phyloP scores from a whole-genome alignment of 352 stramenopile genomes.

The Phytophthora sojae region DNA sequence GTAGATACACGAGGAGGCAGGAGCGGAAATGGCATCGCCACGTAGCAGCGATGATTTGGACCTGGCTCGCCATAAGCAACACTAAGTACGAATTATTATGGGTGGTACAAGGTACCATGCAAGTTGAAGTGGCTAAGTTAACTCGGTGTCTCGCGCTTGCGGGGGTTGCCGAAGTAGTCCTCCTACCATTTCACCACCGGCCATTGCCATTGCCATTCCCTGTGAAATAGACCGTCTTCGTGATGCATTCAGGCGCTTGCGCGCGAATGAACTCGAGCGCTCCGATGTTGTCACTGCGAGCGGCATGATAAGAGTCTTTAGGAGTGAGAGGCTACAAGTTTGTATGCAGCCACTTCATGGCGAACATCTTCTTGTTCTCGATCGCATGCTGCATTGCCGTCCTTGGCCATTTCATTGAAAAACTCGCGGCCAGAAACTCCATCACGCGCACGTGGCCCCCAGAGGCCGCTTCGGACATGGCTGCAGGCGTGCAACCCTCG shows the following conservation, averaged over 20 bases:
- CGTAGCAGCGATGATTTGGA: constrained; percentile 24
- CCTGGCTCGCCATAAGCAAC: neutral
- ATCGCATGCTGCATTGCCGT: neutral
- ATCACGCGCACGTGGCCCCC: constrained; percentile 15
- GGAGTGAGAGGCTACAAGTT: neutral
- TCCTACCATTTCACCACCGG: neutral
- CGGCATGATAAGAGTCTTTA: neutral
- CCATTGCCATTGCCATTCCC: neutral
- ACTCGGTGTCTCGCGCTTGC: neutral
- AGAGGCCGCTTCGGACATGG: constrained; percentile 10
- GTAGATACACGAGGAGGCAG: constrained; percentile 4
- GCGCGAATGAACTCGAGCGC: neutral
- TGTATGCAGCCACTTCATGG: neutral
- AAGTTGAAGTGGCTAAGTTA: neutral
- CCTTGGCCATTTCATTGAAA: neutral
- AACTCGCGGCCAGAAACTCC: constrained; percentile 10
- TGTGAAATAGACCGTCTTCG: neutral
- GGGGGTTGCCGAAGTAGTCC: neutral
- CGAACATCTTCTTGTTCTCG: neutral
- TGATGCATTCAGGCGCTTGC: neutral
- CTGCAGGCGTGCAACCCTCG: constrained; percentile 3
- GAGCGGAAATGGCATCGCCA: constrained; percentile 23
- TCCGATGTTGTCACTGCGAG: neutral
- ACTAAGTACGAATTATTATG: constrained; percentile 23
- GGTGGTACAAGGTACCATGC: neutral